These are phyloP conservation scores for Acaromyces ingoldii DNA, from an alignment of 1,284 basidiomycete genomes.

Conservation along the genomic window DNA sequence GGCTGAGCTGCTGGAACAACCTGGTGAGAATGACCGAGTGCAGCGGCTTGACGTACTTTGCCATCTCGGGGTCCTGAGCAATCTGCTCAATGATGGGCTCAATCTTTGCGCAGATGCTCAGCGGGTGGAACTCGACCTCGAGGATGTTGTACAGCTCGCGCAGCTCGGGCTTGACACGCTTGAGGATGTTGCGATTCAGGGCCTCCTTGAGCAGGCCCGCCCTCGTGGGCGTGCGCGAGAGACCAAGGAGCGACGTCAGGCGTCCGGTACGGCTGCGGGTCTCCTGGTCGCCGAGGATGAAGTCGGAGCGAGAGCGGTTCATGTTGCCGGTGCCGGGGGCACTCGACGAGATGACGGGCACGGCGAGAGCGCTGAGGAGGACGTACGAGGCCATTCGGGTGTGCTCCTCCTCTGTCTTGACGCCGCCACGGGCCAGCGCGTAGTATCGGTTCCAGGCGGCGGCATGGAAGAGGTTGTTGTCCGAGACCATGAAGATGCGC, in stretches of 20 bases:
- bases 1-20: slow-evolving; percentile 86
- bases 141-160: slow-evolving; percentile 83
- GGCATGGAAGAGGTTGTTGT: slow-evolving; percentile 89
- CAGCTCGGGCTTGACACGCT: slow-evolving; percentile 70
- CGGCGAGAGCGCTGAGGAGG: slow-evolving; percentile 84
- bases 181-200: slow-evolving; percentile 71
- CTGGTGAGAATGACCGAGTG: slow-evolving; percentile 88
- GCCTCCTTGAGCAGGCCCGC: slow-evolving; percentile 64
- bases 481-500: slow-evolving; percentile 81
- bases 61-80: slow-evolving; percentile 45
- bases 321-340: slow-evolving; percentile 59
- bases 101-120: slow-evolving; percentile 76
- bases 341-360: slow-evolving; percentile 71
- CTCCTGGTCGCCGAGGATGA: slow-evolving; percentile 60
- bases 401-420: slow-evolving; percentile 65
- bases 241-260: slow-evolving; percentile 78
- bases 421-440: slow-evolving; percentile 39
- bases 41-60: slow-evolving; percentile 75
- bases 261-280: slow-evolving; percentile 63
- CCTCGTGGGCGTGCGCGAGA: slow-evolving; percentile 79
- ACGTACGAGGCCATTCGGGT: slow-evolving; percentile 83
- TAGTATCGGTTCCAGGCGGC: slow-evolving; percentile 87
- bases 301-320: slow-evolving; percentile 53
- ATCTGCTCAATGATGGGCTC: slow-evolving; percentile 68
- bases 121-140: slow-evolving; percentile 90